Evolutionary conservation across 805 yeast species (phyloP).

Genomic region (Saccharomycopsis javanensis): DNA sequence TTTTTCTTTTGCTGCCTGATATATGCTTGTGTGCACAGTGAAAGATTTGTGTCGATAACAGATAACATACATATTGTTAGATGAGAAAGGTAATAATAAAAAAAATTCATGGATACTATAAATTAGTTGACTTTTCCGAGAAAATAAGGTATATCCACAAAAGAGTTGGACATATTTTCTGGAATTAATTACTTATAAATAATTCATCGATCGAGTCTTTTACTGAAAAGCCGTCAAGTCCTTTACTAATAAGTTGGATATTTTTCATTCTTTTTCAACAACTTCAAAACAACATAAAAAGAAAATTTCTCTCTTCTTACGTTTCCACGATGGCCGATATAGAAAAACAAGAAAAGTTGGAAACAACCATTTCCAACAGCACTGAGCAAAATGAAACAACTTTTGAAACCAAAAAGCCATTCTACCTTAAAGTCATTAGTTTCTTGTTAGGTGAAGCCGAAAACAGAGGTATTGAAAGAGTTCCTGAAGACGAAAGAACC

Average conservation of each 20-base stretch:
- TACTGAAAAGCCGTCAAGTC: too few species aligned
- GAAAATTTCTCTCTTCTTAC: neutral
- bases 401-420: slow-evolving; percentile 4
- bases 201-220: too few species aligned
- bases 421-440: slow-evolving; percentile 11
- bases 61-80: too few species aligned
- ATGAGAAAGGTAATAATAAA: neutral
- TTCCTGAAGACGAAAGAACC: slow-evolving; percentile 69
- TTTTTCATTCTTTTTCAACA: neutral
- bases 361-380: slow-evolving; percentile 13
- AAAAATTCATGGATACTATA: neutral
- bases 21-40: too few species aligned
- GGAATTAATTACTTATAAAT: too few species aligned
- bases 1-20: neutral
- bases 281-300: neutral
- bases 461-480: slow-evolving; percentile 69
- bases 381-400: slow-evolving; percentile 13
- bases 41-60: neutral
- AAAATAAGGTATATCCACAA: neutral
- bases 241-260: too few species aligned
- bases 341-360: slow-evolving; percentile 19
- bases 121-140: neutral
- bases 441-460: slow-evolving; percentile 32
- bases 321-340: slow-evolving; percentile 9
- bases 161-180: too few species aligned